phyloP scores from a whole-genome alignment of 139 green algal species.

The Limnomonas spitsbergensis region DNA sequence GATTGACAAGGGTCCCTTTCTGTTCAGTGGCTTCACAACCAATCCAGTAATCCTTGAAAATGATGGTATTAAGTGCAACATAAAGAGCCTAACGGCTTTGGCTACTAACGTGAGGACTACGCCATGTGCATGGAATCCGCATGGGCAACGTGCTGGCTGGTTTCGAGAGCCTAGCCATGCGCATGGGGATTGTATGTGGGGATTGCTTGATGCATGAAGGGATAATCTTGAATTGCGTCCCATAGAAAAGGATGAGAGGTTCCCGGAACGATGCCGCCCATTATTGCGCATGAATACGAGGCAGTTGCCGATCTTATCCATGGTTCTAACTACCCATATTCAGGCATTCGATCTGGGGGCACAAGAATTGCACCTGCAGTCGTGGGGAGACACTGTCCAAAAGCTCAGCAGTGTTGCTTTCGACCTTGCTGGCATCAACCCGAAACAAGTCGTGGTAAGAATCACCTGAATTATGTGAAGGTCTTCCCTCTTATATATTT shows the following conservation, averaged over 20 bases:
- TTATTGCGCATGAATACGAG: neutral
- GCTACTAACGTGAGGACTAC: slow-evolving; percentile 26
- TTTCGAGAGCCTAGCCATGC: neutral
- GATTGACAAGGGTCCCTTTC: no score
- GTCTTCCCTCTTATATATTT: no score
- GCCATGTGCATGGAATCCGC: no score
- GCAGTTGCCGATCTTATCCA: no score
- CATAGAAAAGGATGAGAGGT: no score
- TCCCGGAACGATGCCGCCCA: neutral
- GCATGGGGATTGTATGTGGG: no score
- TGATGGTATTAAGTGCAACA: slow-evolving; percentile 60
- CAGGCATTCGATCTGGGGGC: slow-evolving; percentile 32
- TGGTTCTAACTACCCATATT: neutral
- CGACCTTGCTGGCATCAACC: slow-evolving; percentile 46
- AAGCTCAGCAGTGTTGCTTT: slow-evolving; percentile 55
- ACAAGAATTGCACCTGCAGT: slow-evolving; percentile 72
- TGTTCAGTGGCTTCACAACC: slow-evolving; percentile 75
- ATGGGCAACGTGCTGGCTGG: no score
- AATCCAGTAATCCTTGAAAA: slow-evolving; percentile 76
- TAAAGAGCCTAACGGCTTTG: slow-evolving; percentile 45
- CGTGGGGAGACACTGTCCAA: slow-evolving; percentile 60
- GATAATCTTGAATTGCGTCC: no score
- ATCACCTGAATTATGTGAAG: no score
- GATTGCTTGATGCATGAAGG: neutral
- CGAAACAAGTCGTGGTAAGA: slow-evolving; percentile 29